Percentiles rank a stretch among this genome's conserved stretches.
Conservation (phyloP, 768 basidiomycete genomes). For the Lentinula detonsa region DNA sequence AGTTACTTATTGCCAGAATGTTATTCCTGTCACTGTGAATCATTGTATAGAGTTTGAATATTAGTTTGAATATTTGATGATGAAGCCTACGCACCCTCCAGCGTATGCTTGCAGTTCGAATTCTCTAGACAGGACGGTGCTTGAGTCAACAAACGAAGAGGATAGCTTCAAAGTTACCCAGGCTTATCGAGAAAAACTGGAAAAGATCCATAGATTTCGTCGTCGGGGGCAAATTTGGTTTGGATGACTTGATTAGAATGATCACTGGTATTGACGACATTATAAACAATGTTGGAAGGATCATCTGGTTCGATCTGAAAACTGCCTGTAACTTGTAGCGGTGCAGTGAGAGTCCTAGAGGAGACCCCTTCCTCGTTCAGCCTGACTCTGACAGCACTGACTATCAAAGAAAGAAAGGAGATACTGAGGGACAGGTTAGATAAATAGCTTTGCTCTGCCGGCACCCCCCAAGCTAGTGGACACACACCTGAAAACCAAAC, state of each 20-base stretch:
- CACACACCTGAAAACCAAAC: no score
- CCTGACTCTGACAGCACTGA: background rate
- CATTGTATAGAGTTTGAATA: background rate
- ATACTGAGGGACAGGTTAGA: background rate
- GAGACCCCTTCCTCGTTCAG: background rate
- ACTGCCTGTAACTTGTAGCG: background rate
- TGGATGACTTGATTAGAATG: background rate
- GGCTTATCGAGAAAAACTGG: background rate
- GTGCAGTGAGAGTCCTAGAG: background rate
- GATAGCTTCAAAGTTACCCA: background rate
- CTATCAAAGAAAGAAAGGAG: background rate
- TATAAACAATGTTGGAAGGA: background rate
- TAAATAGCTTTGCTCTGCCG: background rate
- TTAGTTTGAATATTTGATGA: background rate
- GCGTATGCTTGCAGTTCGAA: background rate
- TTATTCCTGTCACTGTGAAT: background rate
- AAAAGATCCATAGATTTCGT: background rate
- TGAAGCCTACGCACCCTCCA: background rate
- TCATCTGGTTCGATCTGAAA: background rate
- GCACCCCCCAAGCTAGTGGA: background rate
- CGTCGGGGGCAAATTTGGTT: background rate
- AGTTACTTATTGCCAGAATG: background rate
- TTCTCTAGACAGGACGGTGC: background rate
- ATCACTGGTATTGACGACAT: background rate
- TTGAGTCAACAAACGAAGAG: background rate